phyloP scores from a whole-genome alignment of 2,329 filamentous ascomycete genomes.

The Cercospora sp. region DNA sequence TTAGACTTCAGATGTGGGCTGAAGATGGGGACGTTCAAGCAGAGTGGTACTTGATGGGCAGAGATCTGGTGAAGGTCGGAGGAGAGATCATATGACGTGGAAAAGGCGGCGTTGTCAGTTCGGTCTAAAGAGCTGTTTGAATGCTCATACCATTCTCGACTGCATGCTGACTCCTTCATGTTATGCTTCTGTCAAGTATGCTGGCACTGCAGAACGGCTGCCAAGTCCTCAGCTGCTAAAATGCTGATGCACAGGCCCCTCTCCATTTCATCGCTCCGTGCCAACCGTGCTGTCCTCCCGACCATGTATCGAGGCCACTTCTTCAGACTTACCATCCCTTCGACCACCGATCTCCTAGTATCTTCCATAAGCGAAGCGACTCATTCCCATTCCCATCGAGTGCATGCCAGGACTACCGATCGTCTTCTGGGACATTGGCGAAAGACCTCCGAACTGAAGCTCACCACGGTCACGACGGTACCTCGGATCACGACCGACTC shows the following conservation, averaged over 20 bases:
- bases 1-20: not conserved
- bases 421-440: conserved; percentile 4
- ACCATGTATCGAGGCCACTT: not conserved
- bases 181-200: not conserved
- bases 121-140: not conserved
- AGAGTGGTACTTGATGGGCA: too few species aligned
- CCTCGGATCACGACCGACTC: conserved; percentile 41
- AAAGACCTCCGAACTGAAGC: conserved; percentile 25
- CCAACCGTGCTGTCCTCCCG: not conserved
- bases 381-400: conserved; percentile 3
- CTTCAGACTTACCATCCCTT: not conserved
- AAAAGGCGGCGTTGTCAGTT: too few species aligned
- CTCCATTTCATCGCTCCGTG: not conserved
- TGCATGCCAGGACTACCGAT: conserved; percentile 15
- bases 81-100: too few species aligned
- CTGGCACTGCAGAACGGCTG: not conserved
- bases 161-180: not conserved
- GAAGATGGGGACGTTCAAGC: not conserved
- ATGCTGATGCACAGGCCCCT: not conserved
- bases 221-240: not conserved
- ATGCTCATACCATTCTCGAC: not conserved
- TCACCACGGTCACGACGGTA: conserved; percentile 34
- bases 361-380: conserved; percentile 12
- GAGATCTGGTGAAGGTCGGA: too few species aligned
- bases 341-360: conserved; percentile 14